phyloP scores from a whole-genome alignment of 2,329 filamentous ascomycete species.

The Alternaria postmessia region DNA sequence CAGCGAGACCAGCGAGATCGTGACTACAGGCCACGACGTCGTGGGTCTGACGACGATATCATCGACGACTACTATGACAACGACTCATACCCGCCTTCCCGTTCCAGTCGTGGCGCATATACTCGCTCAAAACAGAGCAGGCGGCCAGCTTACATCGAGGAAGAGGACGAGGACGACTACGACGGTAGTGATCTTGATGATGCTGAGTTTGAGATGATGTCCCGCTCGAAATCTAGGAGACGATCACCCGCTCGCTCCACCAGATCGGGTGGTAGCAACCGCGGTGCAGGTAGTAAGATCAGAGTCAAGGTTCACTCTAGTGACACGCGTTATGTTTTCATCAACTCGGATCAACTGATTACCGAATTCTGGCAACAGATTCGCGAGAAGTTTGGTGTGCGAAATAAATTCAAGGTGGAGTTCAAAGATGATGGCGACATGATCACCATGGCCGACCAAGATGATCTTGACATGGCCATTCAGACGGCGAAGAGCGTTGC shows the following conservation, averaged over 20 bases:
- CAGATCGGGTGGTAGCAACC: slow-evolving; percentile 56
- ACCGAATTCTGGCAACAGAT: slow-evolving; percentile 80
- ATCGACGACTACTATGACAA: slow-evolving; percentile 67
- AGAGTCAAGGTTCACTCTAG: slow-evolving; percentile 88
- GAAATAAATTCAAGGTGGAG: slow-evolving; percentile 85
- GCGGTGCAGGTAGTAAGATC: slow-evolving; percentile 71
- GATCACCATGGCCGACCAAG: slow-evolving; percentile 97
- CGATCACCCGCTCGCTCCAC: slow-evolving; percentile 54
- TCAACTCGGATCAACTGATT: slow-evolving; percentile 76
- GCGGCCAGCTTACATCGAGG: slow-evolving; percentile 74
- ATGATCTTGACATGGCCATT: slow-evolving; percentile 91
- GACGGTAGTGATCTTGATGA: slow-evolving; percentile 78
- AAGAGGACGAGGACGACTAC: slow-evolving; percentile 78
- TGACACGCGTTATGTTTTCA: slow-evolving; percentile 92
- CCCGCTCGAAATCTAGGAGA: slow-evolving; percentile 51
- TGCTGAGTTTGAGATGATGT: slow-evolving; percentile 81
- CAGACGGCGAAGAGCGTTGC: slow-evolving; percentile 72
- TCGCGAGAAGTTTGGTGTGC: slow-evolving; percentile 83
- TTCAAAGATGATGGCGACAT: slow-evolving; percentile 90
- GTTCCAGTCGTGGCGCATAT: slow-evolving; percentile 38
- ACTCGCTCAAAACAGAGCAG: slow-evolving; percentile 42
- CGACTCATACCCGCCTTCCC: slow-evolving; percentile 66
- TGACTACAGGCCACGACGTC: slow-evolving; percentile 39
- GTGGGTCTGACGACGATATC: slow-evolving; percentile 58
- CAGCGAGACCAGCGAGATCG: slow-evolving; percentile 16